A percentile compares a stretch with the other conserved stretches of the same genome.
Evolutionary conservation across 2,329 filamentous ascomycete genomes (phyloP).

Genomic region (Ophiocordyceps sinensis): DNA sequence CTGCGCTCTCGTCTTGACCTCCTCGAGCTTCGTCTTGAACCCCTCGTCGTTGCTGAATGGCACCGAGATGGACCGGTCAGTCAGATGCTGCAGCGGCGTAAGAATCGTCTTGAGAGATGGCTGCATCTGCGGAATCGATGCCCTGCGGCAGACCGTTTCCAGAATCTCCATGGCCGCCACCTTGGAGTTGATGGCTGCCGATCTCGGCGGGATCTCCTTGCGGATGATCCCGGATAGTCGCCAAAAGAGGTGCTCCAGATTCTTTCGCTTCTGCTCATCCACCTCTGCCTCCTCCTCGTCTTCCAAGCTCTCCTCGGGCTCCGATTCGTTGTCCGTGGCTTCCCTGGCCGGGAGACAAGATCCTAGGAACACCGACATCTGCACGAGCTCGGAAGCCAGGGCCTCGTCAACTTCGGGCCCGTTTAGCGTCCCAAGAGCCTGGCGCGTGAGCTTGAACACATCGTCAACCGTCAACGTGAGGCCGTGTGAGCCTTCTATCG

Average conservation of each 20-base stretch:
- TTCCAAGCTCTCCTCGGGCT: conserved; percentile 24
- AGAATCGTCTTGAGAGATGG: conserved; percentile 48
- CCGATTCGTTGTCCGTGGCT: conserved; percentile 22
- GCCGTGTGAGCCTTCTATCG: conserved; percentile 56
- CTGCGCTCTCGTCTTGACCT: conserved; percentile 55
- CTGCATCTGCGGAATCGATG: conserved; percentile 40
- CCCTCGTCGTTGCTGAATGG: conserved; percentile 57
- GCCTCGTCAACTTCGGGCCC: conserved; percentile 52
- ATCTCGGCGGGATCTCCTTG: conserved; percentile 52
- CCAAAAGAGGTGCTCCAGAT: conserved; percentile 61
- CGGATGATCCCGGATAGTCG: conserved; percentile 68
- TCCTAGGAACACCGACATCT: conserved; percentile 73
- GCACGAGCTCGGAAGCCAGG: conserved; percentile 64
- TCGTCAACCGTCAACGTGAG: conserved; percentile 50
- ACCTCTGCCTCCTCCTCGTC: conserved; percentile 30
- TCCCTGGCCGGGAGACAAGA: conserved; percentile 29
- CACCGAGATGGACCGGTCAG: conserved; percentile 59
- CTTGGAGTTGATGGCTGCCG: conserved; percentile 56
- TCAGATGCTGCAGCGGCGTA: conserved; percentile 62
- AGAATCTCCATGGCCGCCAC: conserved; percentile 62
- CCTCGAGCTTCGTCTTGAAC: conserved; percentile 56
- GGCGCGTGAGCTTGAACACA: conserved; percentile 43
- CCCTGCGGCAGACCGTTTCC: conserved; percentile 49
- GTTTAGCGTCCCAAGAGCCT: conserved; percentile 39
- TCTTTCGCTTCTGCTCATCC: conserved; percentile 21